phyloP scores from a whole-genome alignment of 1,284 basidiomycete species.

The Cryptococcus sp. region DNA sequence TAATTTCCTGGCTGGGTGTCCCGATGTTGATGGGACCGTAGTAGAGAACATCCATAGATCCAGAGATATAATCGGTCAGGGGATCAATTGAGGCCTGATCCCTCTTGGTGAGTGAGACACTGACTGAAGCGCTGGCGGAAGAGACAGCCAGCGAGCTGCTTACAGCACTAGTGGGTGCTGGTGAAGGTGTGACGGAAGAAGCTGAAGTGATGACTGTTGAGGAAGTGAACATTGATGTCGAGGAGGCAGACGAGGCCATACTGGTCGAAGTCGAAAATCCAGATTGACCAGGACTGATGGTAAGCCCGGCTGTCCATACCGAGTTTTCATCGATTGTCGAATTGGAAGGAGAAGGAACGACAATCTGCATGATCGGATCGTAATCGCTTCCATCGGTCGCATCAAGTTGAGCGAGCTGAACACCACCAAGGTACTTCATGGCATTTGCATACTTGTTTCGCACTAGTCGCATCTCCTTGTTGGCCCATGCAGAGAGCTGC shows the following conservation, averaged over 20 bases:
- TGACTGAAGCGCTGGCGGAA: conserved; percentile 3
- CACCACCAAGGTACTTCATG: conserved; percentile 18
- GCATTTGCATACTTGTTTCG: conserved; percentile 24
- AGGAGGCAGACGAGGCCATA: not conserved
- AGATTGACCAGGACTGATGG: not conserved
- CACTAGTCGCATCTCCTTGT: conserved; percentile 13
- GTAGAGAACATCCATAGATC: conserved; percentile 28
- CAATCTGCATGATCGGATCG: not conserved
- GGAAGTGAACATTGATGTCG: not conserved
- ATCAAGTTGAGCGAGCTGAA: conserved; percentile 22
- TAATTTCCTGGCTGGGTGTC: conserved; percentile 30
- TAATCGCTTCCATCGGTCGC: conserved; percentile 5
- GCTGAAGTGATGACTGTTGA: not conserved
- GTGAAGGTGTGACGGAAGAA: not conserved
- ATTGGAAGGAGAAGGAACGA: not conserved
- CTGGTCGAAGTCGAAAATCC: not conserved
- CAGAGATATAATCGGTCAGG: conserved; percentile 24
- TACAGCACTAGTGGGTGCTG: not conserved
- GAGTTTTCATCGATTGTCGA: not conserved
- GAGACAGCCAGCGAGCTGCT: not conserved
- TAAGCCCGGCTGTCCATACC: not conserved
- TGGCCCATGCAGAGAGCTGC: conserved; percentile 4
- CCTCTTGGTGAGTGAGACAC: not conserved
- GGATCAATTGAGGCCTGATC: conserved; percentile 5
- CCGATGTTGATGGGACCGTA: conserved; percentile 33